Base-by-base conservation (phyloP, 345 rosid genomes). In the Syzygium oleosum region DNA sequence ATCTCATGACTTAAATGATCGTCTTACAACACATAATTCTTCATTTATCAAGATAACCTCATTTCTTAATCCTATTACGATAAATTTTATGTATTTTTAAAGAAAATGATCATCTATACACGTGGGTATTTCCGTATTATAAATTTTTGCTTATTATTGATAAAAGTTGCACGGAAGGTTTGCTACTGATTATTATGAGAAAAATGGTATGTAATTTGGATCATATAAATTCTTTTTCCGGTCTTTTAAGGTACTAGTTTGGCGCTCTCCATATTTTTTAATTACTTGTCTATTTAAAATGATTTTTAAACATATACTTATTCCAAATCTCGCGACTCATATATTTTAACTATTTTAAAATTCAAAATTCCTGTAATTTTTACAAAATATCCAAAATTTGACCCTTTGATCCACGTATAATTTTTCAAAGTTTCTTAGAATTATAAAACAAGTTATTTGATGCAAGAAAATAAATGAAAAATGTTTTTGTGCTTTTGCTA, bases 81-180 rank as follows among this genome's bases (percentile, higher is more conserved):
- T 12, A 59, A 27, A n/a, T 1, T 12, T 6, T 0, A 3, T n/a
- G 34, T n/a, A 61, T 4, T n/a, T 12, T 61, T 61, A n/a, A 61
- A 4, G 17, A 61, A 61, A 61, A 6, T 27, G n/a, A 61, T 43
- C n/a, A 61, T 61, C 0, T 0, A 13, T 61, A 6, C 17, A 61
- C 3, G n/a, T n/a, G 73, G 11, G 73, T 61, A 16, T 13, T n/a
- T 34, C 4, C 34, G 0, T n/a, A n/a, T 14, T 0, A 61, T 34
- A n/a, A 43, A 43, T 43, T 13, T 15, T 51, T 3, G 2, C 34
- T n/a, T 61, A 25, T 12, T 61, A n/a, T 17, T 61, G n/a, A n/a
- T n/a, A 61, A 61, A 61, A 61, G 68, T 12, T 61, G 1, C 14
- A n/a, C 0, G 4, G 15, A 0, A 0, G 1, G 16, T 0, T 11